A percentile compares a stretch with the other conserved stretches of the same genome.
phyloP scores from a whole-genome alignment of 2,329 filamentous ascomycete species.

The Lachnellula occidentalis region DNA sequence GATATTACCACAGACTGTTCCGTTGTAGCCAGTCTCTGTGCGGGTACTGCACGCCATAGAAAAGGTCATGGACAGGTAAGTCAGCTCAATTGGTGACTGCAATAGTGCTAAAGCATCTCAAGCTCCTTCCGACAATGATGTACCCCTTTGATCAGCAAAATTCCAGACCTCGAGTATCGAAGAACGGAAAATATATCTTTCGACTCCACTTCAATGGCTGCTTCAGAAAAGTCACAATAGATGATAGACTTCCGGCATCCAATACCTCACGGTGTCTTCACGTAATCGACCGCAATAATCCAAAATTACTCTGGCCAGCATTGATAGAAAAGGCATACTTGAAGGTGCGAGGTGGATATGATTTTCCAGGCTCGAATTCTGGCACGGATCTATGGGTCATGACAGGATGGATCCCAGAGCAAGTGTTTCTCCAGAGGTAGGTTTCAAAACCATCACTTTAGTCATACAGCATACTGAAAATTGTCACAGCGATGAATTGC shows the following conservation, averaged over 20 bases:
- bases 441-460: no score
- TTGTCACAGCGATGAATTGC: slow-evolving; percentile 62
- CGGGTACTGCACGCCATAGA: slow-evolving; percentile 64
- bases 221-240: slow-evolving; percentile 78
- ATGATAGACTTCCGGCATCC: slow-evolving; percentile 79
- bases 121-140: slow-evolving; percentile 68
- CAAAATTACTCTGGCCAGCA: slow-evolving; percentile 81
- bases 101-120: not conserved
- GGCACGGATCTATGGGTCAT: slow-evolving; percentile 90
- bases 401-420: slow-evolving; percentile 95
- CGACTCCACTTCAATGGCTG: slow-evolving; percentile 96
- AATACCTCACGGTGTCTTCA: slow-evolving; percentile 71
- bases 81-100: slow-evolving; percentile 1
- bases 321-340: slow-evolving; percentile 94
- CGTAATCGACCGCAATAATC: slow-evolving; percentile 80
- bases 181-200: slow-evolving; percentile 84
- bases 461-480: not conserved
- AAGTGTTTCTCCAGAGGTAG: slow-evolving; percentile 78
- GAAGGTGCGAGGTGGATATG: slow-evolving; percentile 91
- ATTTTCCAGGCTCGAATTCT: slow-evolving; percentile 96
- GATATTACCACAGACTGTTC: slow-evolving; percentile 96
- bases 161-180: slow-evolving; percentile 57
- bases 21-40: slow-evolving; percentile 91
- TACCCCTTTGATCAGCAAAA: slow-evolving; percentile 65
- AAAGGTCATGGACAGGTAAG: slow-evolving; percentile 64